Evolutionary conservation across 139 green algal genomes (phyloP), one percentile per base, ranked within the genome.

Genomic region (Chlorella vulgaris): DNA sequence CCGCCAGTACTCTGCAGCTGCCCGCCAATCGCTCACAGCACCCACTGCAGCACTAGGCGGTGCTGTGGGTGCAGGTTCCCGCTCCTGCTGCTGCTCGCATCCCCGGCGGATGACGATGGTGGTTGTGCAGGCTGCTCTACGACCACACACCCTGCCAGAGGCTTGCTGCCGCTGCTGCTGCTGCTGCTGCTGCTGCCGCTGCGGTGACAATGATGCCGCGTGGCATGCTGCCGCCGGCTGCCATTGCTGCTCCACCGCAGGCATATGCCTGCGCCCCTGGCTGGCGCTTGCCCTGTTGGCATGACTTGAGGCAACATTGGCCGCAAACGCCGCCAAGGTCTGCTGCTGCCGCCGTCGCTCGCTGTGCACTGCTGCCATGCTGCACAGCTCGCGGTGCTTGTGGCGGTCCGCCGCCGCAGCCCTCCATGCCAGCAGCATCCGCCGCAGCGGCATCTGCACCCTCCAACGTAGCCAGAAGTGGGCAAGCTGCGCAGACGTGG

Each of bases 381-480:
- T 65, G 0, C 19, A 1, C 4, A 65, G 42, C 19, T 50, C 76
- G 10, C 76, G 75, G 3, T 40, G 35, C 35, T 69, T 42, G 4
- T 63, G 61, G 39, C 26, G 19, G 33, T 55, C 81, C 28, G 31
- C 26, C 5, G 53, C 74, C 4, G 36, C 36, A 2, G 39, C 43
- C 1, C n/a, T 47, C 81, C 81, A 85, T 7, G 10, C 39, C 58
- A 61, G 63, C 51, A 85, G 71, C 10, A 68, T 40, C 3, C n/a
- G 51, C 40, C 51, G 50, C 81, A 76, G 31, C 10, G 51, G 61
- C 21, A 22, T 38, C 31, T 75, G n/a, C 50, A 81, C 70, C 51
- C 81, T 70, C 70, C 69, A 85, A 13, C 55, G 28, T n/a, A 81
- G 38, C 74, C 74, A 85, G 55, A 80, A 80, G 42, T 28, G 39